Evolutionary conservation across 2,329 filamentous ascomycete genomes (phyloP), one percentile per base, ranked within the genome.

Genomic region (Blastomyces emzantsi): DNA sequence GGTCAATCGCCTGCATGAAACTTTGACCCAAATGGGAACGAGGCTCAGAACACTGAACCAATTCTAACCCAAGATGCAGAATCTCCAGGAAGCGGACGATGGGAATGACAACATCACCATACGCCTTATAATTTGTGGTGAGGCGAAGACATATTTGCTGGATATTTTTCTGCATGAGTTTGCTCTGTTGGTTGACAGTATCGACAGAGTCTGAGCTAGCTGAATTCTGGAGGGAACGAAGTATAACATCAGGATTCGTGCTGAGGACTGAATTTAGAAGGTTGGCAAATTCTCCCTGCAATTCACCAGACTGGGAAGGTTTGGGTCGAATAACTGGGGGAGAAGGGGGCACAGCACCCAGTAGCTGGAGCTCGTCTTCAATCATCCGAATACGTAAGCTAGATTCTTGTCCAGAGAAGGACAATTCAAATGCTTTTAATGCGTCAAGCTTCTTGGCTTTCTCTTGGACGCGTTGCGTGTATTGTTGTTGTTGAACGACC

Each of bases 261-360:
- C 80, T 78, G 28, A 87, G 76, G 19, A 88, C 77, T n/a, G 83
- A 80, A 65, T 86, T 88, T 51, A 95, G 77, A 33, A 95, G 77
- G 66, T 90, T 92, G 61, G 83, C 84, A 70, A 97, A 93, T 69
- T 97, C 91, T 9, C 88, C 88, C 69, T 97, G 92, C 3, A 97
- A 78, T 54, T 87, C 79, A 62, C 82, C 78, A 13, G 96, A 80
- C 68, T 90, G 84, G 0, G 89, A 91, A 0, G 77, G 74, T 15
- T 81, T 76, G 0, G 92, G 91, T 33, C 93, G 83, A 71, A 87
- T 91, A 25, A 96, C 86, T 17, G 85, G 79, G 9, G 87, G 83
- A 9, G 84, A 81, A 25, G 83, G 79, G 0, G 90, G 89, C 11
- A 87, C 84, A 36, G 83, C 79, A 0, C 90, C 91, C 64, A 96